Percentiles rank a stretch among this genome's conserved stretches.
Evolutionary conservation across 176 grass and related monocot genomes (phyloP).

Genomic region (Urochloa ruziziensis): DNA sequence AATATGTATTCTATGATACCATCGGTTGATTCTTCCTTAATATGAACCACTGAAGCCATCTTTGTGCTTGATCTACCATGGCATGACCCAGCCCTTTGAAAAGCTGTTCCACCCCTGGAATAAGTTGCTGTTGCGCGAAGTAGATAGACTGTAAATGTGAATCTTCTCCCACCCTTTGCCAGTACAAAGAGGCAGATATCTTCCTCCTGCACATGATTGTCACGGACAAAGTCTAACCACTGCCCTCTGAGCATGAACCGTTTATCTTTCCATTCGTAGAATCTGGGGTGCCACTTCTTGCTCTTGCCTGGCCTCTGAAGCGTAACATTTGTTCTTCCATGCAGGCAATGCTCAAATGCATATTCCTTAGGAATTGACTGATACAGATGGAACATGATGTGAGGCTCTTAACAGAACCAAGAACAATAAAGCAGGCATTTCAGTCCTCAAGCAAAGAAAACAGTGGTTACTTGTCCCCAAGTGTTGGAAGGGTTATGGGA

Average conservation of each 20-base stretch:
- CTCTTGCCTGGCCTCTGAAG: slow-evolving; percentile 18
- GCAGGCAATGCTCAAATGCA: slow-evolving; percentile 16
- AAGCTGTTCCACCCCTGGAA: neutral
- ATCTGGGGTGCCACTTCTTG: slow-evolving; percentile 42
- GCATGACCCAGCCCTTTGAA: neutral
- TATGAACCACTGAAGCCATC: neutral
- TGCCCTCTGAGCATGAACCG: slow-evolving; percentile 13
- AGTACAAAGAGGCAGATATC: slow-evolving; percentile 45
- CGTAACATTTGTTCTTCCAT: neutral
- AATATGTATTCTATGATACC: neutral
- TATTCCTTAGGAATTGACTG: slow-evolving; percentile 36
- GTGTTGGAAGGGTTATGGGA: neutral
- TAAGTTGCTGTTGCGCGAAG: neutral
- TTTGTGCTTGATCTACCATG: neutral
- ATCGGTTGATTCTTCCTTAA: slow-evolving; percentile 12
- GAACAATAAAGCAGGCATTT: neutral
- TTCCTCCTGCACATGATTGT: slow-evolving; percentile 47
- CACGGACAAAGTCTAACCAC: slow-evolving; percentile 43
- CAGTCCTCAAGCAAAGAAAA: neutral
- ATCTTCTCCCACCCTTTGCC: neutral
- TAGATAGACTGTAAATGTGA: slow-evolving; percentile 38
- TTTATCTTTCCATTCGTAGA: slow-evolving; percentile 5
- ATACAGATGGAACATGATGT: neutral
- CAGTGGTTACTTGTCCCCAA: neutral
- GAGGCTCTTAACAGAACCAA: neutral